These are phyloP conservation scores for Paramarasmius palmivorus DNA, from an alignment of 1,284 basidiomycete genomes.

Conservation along the genomic window DNA sequence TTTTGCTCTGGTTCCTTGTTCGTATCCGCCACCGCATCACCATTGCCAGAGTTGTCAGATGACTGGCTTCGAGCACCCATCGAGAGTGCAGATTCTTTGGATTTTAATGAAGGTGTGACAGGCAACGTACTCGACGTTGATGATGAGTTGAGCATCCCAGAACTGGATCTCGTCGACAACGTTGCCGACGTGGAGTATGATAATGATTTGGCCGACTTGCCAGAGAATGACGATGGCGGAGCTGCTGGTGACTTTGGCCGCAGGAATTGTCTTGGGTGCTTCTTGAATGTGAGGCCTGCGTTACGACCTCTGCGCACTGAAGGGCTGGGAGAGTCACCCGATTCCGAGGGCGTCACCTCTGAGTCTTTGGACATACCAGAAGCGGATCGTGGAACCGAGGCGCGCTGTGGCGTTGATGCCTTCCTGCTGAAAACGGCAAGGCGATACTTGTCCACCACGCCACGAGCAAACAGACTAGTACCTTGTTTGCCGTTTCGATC, in stretches of 20 bases:
- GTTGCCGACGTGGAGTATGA: constrained; percentile 47
- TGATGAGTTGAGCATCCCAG: background rate
- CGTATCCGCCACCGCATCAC: constrained; percentile 33
- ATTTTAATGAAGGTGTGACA: constrained; percentile 69
- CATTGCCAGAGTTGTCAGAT: constrained; percentile 68
- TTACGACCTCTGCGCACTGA: constrained; percentile 66
- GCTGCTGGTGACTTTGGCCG: constrained; percentile 55
- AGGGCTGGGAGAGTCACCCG: constrained; percentile 42
- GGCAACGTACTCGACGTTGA: constrained; percentile 29
- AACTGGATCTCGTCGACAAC: constrained; percentile 42
- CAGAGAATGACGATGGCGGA: constrained; percentile 55
- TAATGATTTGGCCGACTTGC: constrained; percentile 48
- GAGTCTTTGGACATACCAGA: constrained; percentile 62
- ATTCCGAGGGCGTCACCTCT: constrained; percentile 38
- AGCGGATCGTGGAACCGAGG: constrained; percentile 40
- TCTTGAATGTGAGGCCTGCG: constrained; percentile 68
- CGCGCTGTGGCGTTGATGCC: constrained; percentile 58
- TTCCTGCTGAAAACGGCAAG: constrained; percentile 78
- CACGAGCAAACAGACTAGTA: constrained; percentile 78
- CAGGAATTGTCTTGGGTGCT: constrained; percentile 68
- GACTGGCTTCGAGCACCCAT: constrained; percentile 66
- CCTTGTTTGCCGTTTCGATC: constrained; percentile 77
- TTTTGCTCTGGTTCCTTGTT: constrained; percentile 48
- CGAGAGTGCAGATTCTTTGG: constrained; percentile 74
- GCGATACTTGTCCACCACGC: constrained; percentile 79